phyloP scores from a whole-genome alignment of 129 eudicot genomes.

The Centella asiatica region DNA sequence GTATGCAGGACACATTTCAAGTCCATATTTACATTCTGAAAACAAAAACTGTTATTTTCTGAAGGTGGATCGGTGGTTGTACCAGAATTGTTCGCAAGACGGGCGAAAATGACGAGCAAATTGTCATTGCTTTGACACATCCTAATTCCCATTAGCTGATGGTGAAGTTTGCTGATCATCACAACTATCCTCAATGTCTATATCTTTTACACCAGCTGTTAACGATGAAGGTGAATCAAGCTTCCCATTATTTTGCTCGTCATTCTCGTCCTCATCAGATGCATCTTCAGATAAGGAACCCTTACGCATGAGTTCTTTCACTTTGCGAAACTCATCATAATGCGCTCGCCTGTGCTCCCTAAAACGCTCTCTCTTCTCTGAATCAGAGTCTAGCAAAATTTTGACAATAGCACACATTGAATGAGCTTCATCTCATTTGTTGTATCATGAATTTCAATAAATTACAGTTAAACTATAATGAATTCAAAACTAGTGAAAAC shows the following conservation, averaged over 20 bases:
- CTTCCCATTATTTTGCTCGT: slow-evolving; percentile 15
- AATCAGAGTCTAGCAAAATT: slow-evolving; percentile 22
- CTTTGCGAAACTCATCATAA: slow-evolving; percentile 71
- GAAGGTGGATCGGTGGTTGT: no score
- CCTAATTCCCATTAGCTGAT: slow-evolving; percentile 14
- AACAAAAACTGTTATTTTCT: no score
- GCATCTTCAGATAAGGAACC: slow-evolving; percentile 45
- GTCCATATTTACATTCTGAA: no score
- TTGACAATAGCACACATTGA: no score
- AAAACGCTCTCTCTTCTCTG: slow-evolving; percentile 48
- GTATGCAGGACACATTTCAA: no score
- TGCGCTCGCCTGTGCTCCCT: slow-evolving; percentile 82
- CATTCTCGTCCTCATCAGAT: slow-evolving; percentile 39
- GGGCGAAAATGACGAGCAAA: background rate
- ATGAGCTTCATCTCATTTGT: no score
- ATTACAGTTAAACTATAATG: background rate
- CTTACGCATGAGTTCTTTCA: slow-evolving; percentile 57
- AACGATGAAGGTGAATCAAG: slow-evolving; percentile 31
- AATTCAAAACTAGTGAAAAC: background rate
- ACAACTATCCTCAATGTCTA: slow-evolving; percentile 28
- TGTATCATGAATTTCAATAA: no score
- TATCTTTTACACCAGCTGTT: slow-evolving; percentile 43
- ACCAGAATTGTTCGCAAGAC: no score
- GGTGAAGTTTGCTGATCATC: slow-evolving; percentile 16
- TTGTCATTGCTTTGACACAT: background rate